phyloP scores from a whole-genome alignment of 306 rosid species.

The Prunus salicina region DNA sequence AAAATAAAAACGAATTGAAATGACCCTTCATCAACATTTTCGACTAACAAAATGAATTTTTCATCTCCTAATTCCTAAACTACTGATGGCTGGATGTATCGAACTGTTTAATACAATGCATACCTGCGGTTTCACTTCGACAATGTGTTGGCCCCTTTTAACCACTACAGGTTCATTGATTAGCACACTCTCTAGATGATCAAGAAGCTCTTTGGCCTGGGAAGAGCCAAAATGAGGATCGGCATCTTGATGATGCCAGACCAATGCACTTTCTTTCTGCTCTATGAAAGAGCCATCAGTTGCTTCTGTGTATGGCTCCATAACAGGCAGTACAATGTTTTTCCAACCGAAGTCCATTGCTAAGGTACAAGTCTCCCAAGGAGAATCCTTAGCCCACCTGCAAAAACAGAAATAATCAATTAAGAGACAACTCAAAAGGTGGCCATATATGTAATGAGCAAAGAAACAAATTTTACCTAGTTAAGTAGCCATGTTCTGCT shows the following conservation, averaged over 20 bases:
- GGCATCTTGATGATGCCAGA: constrained; percentile 72
- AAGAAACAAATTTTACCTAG: constrained; percentile 40
- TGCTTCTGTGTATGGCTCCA: constrained; percentile 75
- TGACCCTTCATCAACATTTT: not conserved
- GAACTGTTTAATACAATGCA: not conserved
- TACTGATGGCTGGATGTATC: not conserved
- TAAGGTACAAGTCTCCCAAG: constrained; percentile 53
- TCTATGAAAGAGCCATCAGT: constrained; percentile 83
- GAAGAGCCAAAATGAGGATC: constrained; percentile 61
- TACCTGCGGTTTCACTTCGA: constrained; percentile 40
- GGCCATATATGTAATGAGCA: too few species aligned
- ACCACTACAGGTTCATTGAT: constrained; percentile 34
- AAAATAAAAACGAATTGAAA: not conserved
- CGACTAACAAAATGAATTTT: not conserved
- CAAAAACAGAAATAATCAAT: not conserved
- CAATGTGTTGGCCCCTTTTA: too few species aligned
- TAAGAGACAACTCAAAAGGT: not conserved
- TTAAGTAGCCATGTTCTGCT: constrained; percentile 76
- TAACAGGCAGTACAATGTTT: constrained; percentile 52
- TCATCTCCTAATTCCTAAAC: not conserved
- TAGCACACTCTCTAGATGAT: constrained; percentile 69
- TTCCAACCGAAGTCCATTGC: constrained; percentile 56
- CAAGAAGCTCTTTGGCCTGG: constrained; percentile 79
- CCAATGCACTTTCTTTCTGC: constrained; percentile 67
- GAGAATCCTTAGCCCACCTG: constrained; percentile 54